Percentiles rank a stretch among this genome's conserved stretches.
Conservation (phyloP, 192 early-diverging fungal genomes). For the Backusella mclennaniae region DNA sequence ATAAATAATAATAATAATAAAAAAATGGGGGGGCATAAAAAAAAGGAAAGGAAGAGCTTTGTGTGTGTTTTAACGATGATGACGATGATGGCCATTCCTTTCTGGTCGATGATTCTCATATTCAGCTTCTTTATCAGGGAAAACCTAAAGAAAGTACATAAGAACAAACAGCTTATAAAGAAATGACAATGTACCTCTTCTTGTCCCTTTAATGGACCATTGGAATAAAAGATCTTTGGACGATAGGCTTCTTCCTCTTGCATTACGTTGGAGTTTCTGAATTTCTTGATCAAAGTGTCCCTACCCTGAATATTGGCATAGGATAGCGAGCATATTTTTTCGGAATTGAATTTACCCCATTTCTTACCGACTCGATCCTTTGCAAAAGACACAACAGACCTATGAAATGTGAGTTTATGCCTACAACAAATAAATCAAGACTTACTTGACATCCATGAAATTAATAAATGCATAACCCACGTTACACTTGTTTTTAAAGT, state of each 20-base stretch:
- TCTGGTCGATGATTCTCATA: neutral
- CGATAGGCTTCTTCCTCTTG: constrained; percentile 69
- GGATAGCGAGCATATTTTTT: constrained; percentile 72
- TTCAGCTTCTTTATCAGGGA: neutral
- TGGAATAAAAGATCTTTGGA: constrained; percentile 72
- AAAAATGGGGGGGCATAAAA: neutral
- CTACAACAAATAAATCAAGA: too few relatives aligned
- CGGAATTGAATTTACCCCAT: constrained; percentile 76
- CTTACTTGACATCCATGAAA: constrained; percentile 54
- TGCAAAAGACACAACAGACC: constrained; percentile 65
- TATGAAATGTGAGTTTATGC: too few relatives aligned
- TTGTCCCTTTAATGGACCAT: constrained; percentile 54
- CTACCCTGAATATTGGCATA: constrained; percentile 84
- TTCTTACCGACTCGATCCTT: constrained; percentile 67
- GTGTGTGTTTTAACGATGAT: neutral
- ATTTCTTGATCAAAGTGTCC: constrained; percentile 70
- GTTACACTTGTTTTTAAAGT: constrained; percentile 88
- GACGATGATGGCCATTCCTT: neutral
- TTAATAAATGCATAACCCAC: constrained; percentile 80
- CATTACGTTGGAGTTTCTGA: constrained; percentile 80
- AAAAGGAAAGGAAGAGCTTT: neutral
- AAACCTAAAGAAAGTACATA: neutral
- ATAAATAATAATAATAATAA: neutral
- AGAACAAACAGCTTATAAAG: neutral
- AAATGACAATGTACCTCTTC: constrained; percentile 32